Evolutionary conservation across 148 eudicot species (phyloP), one percentile per base, ranked within the genome.

Genomic region (Nepenthes mirabilis): DNA sequence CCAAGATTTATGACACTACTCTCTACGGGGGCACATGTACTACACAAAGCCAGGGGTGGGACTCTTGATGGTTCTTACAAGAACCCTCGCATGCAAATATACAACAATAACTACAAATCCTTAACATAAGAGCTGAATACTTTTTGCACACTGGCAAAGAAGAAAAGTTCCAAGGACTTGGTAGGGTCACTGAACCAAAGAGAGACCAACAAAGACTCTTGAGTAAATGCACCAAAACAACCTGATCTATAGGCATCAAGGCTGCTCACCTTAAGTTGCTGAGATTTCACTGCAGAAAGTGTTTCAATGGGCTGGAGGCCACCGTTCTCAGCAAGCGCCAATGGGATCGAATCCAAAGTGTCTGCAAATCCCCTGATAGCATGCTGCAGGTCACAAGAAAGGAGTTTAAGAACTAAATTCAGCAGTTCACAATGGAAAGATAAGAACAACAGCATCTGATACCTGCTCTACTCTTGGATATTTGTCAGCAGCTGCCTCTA

Each of bases 301-400:
- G 96, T 93, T 79, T 88, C 98, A 57, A 93, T 93, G 50, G 96
- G 95, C 63, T 83, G 91, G 55, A 93, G 96, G 62, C 98, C 98
- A 67, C 98, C 88, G 69, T 93, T 93, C 60, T 93, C 98, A 0
- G 96, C 96, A 36, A 93, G 88, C 14, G 98, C 98, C 95, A 93
- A 86, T 14, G 98, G 98, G 66, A 93, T 62, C 35, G 96, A 76
- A 74, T 93, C 98, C 70, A 93, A 70, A 65, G 98, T 91, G 72
- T 93, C 98, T 49, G 98, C 96, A 74, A 93, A 93, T 50, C 85
- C 87, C 77, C 98, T 82, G 57, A 93, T 88, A 47, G 98, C 98
- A 75, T 93, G 88, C 98, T 93, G 85, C 69, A 75, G 9, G 67
- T 9, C 14, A 55, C 61, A 66, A 49, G 47, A 14, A 11, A n/a